phyloP scores from a whole-genome alignment of 352 stramenopile species.

The Pythium sp. region DNA sequence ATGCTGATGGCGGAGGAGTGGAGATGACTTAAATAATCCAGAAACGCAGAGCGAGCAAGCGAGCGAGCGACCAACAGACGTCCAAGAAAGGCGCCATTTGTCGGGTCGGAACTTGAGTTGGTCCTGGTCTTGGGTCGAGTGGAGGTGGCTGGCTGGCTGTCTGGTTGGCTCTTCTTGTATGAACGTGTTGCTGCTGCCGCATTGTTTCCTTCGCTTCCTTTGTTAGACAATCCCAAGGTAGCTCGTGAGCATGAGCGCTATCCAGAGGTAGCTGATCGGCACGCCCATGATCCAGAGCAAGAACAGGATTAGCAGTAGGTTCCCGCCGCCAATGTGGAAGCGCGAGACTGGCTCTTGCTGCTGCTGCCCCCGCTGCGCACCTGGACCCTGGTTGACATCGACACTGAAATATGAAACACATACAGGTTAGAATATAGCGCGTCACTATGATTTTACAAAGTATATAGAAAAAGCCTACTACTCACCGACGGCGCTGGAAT shows the following conservation, averaged over 20 bases:
- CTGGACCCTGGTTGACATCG: constrained; percentile 26
- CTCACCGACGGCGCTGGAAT: constrained; percentile 53
- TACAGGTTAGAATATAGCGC: not conserved
- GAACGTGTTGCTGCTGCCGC: not conserved
- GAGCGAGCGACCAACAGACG: not conserved
- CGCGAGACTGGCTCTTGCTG: constrained; percentile 40
- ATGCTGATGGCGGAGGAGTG: not conserved
- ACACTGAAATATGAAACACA: constrained; percentile 8
- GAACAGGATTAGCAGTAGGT: constrained; percentile 72
- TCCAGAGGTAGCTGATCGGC: constrained; percentile 76
- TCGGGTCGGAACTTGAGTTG: not conserved
- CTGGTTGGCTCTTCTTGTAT: not conserved
- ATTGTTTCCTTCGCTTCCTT: not conserved
- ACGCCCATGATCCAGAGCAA: constrained; percentile 81
- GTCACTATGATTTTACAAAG: not conserved
- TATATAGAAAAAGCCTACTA: not conserved
- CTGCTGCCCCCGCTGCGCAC: constrained; percentile 20
- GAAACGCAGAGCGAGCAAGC: not conserved
- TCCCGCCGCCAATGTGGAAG: constrained; percentile 65
- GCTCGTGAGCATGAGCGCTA: constrained; percentile 72
- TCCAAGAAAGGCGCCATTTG: not conserved
- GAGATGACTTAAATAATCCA: constrained; percentile 15
- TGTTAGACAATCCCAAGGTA: constrained; percentile 66
- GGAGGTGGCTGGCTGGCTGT: not conserved
- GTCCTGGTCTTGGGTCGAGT: not conserved